Conservation (phyloP, 192 early-diverging fungal genomes). For the Allomyces arbusculus region DNA sequence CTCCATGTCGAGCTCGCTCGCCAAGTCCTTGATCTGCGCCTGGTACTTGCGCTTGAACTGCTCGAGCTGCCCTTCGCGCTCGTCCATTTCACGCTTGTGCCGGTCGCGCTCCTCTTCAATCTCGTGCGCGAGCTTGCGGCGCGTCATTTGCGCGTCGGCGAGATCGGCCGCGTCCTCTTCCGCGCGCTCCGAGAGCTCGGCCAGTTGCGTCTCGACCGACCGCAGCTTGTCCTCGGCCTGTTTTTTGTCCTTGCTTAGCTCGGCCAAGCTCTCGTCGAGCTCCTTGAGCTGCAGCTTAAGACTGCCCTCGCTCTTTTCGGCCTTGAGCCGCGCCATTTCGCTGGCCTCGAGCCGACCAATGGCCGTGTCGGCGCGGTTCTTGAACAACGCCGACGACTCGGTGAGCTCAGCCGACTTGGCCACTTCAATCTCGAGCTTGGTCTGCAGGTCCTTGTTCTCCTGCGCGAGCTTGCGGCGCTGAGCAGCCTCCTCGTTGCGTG, state of each 20-base stretch:
- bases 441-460: conserved; percentile 39
- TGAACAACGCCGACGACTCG: conserved; percentile 33
- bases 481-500: conserved; percentile 41
- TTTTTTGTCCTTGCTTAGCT: conserved; percentile 36
- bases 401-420: conserved; percentile 32
- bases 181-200: conserved; percentile 49
- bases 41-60: conserved; percentile 59
- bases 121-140: conserved; percentile 59
- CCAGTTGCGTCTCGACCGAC: conserved; percentile 41
- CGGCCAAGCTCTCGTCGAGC: conserved; percentile 39
- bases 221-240: conserved; percentile 40
- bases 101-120: conserved; percentile 42
- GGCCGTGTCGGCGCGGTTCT: conserved; percentile 26
- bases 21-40: conserved; percentile 59
- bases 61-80: conserved; percentile 49
- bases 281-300: conserved; percentile 45
- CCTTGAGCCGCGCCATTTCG: conserved; percentile 45
- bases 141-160: conserved; percentile 45
- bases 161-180: conserved; percentile 53
- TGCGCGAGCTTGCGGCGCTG: conserved; percentile 26
- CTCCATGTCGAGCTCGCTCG: conserved; percentile 60
- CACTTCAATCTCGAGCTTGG: conserved; percentile 37
- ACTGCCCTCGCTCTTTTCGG: conserved; percentile 49
- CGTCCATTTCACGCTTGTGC: conserved; percentile 53
- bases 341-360: conserved; percentile 38